Conservation (phyloP, 352 stramenopile genomes). For the Pythium coloratum region DNA sequence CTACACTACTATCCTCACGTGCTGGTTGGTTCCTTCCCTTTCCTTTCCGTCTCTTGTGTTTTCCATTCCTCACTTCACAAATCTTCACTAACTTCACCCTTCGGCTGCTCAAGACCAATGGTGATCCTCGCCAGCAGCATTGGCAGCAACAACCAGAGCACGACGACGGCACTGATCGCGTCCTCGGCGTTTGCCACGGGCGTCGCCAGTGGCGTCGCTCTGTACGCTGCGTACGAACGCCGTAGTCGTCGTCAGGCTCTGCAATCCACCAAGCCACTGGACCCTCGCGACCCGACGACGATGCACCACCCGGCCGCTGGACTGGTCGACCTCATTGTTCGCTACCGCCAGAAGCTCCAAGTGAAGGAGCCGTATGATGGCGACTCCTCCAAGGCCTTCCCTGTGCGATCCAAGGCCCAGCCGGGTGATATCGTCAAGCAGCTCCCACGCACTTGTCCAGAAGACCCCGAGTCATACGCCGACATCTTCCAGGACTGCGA, state of each 20-base stretch:
- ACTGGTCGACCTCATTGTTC: constrained; percentile 59
- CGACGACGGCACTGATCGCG: constrained; percentile 20
- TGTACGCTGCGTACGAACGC: constrained; percentile 43
- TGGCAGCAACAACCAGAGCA: background rate
- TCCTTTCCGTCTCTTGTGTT: too few relatives aligned
- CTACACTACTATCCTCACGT: too few relatives aligned
- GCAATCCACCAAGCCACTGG: constrained; percentile 36
- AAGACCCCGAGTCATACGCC: constrained; percentile 53
- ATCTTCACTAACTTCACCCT: background rate
- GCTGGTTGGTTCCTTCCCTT: too few relatives aligned
- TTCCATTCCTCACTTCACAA: background rate
- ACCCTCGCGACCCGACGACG: constrained; percentile 41
- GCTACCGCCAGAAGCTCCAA: constrained; percentile 61
- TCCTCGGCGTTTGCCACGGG: constrained; percentile 44
- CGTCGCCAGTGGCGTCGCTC: constrained; percentile 36
- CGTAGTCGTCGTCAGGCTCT: constrained; percentile 31
- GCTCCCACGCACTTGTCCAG: constrained; percentile 48
- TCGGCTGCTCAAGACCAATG: background rate
- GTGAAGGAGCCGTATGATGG: constrained; percentile 23
- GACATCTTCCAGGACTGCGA: constrained; percentile 66
- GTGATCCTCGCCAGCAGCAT: constrained; percentile 1
- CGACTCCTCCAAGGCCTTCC: constrained; percentile 38
- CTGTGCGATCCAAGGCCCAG: constrained; percentile 41
- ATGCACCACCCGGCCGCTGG: constrained; percentile 44
- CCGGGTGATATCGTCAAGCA: constrained; percentile 43